Evolutionary conservation across 257 asterid genomes (phyloP).

Genomic region (Fraxinus americana): DNA sequence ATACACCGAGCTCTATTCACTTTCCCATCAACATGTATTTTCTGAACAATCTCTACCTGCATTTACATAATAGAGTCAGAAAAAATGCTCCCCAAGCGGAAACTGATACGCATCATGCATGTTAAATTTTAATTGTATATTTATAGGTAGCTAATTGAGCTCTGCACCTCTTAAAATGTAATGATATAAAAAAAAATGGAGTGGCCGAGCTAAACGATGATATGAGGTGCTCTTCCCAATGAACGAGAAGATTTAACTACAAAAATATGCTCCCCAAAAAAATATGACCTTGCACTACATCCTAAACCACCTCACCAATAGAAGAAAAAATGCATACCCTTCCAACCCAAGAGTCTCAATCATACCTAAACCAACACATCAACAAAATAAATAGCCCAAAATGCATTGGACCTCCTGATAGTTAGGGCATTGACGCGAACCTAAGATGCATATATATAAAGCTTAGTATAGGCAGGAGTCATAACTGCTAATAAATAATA

Average conservation of each 20-base stretch:
- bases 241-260: neutral
- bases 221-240: neutral
- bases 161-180: neutral
- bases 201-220: neutral
- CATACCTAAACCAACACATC: neutral
- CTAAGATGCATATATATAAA: neutral
- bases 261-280: neutral
- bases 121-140: neutral
- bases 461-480: neutral
- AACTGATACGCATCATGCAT: neutral
- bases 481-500: neutral
- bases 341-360: neutral
- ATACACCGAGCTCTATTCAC: slow-evolving; percentile 88
- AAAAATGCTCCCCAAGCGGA: slow-evolving; percentile 2
- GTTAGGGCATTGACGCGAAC: neutral
- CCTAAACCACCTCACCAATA: neutral
- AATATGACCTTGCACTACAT: neutral
- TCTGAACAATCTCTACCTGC: slow-evolving; percentile 82
- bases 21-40: slow-evolving; percentile 87
- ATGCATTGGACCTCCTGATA: neutral
- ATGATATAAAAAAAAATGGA: neutral
- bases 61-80: slow-evolving; percentile 10
- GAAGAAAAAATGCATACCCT: neutral
- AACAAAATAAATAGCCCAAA: neutral
- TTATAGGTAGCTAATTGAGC: neutral